Percentiles rank a stretch among this genome's conserved stretches.
These are phyloP conservation scores for Umbelopsis vinacea DNA, from an alignment of 192 early-diverging fungal species.

Conservation along the genomic window DNA sequence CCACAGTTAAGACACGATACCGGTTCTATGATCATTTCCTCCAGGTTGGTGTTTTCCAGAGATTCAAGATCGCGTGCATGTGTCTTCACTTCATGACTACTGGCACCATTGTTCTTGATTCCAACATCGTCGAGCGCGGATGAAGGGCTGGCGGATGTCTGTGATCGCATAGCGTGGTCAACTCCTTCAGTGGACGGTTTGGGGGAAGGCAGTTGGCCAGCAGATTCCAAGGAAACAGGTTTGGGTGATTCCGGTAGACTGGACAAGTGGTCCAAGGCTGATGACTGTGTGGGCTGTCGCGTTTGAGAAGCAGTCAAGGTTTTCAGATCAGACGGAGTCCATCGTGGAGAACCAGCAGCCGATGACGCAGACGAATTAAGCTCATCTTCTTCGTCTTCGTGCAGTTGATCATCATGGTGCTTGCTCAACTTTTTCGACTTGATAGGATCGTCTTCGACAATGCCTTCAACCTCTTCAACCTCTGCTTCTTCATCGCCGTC, in stretches of 20 bases:
- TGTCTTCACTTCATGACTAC: background rate
- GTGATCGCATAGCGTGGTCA: background rate
- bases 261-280: background rate
- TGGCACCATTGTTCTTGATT: background rate
- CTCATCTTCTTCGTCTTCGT: constrained; percentile 39
- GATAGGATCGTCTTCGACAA: background rate
- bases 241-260: background rate
- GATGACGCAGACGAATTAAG: constrained; percentile 32
- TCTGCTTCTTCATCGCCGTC: background rate
- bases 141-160: background rate
- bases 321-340: background rate
- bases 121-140: background rate
- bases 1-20: background rate
- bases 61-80: background rate
- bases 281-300: background rate
- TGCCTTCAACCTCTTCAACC: background rate
- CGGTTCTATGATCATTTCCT: background rate
- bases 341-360: constrained; percentile 24
- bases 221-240: background rate
- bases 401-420: background rate
- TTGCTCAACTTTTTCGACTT: constrained; percentile 1
- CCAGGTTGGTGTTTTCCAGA: background rate
- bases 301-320: background rate
- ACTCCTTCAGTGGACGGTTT: background rate
- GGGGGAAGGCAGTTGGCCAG: background rate